These are phyloP conservation scores for Allium sativum DNA, from an alignment of 106 monocot genomes.

Conservation along the genomic window DNA sequence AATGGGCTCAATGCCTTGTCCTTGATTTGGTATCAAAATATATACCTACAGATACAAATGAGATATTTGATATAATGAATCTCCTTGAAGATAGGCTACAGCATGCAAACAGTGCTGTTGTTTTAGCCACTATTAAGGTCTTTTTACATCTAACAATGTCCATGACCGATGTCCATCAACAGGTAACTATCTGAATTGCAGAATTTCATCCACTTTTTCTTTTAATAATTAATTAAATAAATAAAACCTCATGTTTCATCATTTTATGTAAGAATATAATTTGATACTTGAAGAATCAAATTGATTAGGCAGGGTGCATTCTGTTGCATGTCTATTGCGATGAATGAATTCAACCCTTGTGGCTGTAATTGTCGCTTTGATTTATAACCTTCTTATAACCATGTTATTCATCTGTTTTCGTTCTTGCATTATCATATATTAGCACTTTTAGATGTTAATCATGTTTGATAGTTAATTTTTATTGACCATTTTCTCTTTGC, in stretches of 20 bases:
- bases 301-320: too few relatives aligned
- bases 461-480: too few relatives aligned
- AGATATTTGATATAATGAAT: slow-evolving; percentile 99
- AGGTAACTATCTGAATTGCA: slow-evolving; percentile 31
- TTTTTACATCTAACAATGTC: slow-evolving; percentile 97
- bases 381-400: too few relatives aligned
- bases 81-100: slow-evolving; percentile 99
- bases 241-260: background rate
- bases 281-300: background rate
- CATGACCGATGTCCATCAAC: slow-evolving; percentile 99
- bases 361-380: too few relatives aligned
- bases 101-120: slow-evolving; percentile 97
- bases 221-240: too few relatives aligned
- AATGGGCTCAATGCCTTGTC: slow-evolving; percentile 99
- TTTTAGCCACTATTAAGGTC: slow-evolving; percentile 89
- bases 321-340: too few relatives aligned
- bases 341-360: too few relatives aligned
- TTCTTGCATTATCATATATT: too few relatives aligned
- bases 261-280: background rate
- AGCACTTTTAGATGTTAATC: too few relatives aligned
- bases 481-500: too few relatives aligned
- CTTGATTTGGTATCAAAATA: slow-evolving; percentile 92
- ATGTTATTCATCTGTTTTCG: too few relatives aligned
- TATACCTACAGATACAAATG: slow-evolving; percentile 72
- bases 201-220: too few relatives aligned